Evolutionary conservation across 495 filamentous ascomycete genomes (phyloP), one percentile per base, ranked within the genome.

Genomic region (Aspergillus kassunensis): DNA sequence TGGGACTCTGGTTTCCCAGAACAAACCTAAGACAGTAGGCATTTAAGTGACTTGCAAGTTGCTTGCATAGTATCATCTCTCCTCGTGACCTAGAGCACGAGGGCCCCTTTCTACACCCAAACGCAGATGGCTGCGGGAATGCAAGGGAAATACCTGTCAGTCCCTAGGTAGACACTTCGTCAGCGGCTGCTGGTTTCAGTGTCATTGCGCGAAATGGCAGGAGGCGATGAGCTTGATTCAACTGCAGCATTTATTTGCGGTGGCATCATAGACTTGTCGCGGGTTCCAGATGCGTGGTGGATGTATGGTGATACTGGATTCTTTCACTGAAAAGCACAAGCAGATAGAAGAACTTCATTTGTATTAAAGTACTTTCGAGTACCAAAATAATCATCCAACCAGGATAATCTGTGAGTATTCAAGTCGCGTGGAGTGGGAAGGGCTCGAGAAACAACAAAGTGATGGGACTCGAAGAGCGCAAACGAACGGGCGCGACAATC

Each of bases 191-290:
- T 34, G 19, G 31, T 37, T 27, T 18, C 8, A 53, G 43, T 53
- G 43, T 53, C 54, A 57, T 49, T 25, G 43, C 49, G 57, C 51
- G 59, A 57, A 49, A 55, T 58, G 60, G 24, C 20, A 50, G 54
- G 50, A 53, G 52, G 40, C 44, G 29, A 51, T 57, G 51, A 64
- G 56, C 64, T 65, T 62, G 53, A 62, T 64, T 44, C 52, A 58
- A 60, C 60, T 50, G 49, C 57, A 61, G 55, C 43, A 24, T 6
- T 13, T 31, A 12, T 19, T 27, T 27, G 9, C 9, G 9, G 24
- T 27, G 21, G 18, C 18, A 23, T 27, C 25, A 54, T 29, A 37
- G 34, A 24, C 44, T 27, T n/a, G 13, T 18, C 11, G 37, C 5
- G 18, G 11, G n/a, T n/a, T 41, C 37, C 37, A 41, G 9, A 41